Percentiles rank a stretch among this genome's conserved stretches.
These are phyloP conservation scores for Apophysomyces sp. DNA, from an alignment of 371 early-diverging fungal species.

Conservation along the genomic window DNA sequence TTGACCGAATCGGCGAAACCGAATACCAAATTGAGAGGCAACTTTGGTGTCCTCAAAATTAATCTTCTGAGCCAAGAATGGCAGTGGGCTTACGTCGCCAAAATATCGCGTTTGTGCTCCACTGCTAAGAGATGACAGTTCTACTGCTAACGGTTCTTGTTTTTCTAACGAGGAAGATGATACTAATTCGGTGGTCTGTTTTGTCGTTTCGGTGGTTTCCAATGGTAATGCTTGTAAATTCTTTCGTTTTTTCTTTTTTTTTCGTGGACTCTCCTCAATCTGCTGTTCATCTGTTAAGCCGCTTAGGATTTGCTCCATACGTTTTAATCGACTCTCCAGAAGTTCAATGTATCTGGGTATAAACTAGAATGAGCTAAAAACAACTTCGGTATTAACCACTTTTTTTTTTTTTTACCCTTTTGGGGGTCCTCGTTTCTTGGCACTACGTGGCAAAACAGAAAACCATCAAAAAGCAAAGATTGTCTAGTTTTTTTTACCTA, in stretches of 20 bases:
- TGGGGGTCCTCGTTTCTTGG: constrained; percentile 46
- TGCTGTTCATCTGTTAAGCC: constrained; percentile 30
- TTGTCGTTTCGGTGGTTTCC: neutral
- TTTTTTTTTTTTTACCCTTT: constrained; percentile 11
- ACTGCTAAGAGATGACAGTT: constrained; percentile 21
- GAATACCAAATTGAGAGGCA: constrained; percentile 22
- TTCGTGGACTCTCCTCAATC: neutral
- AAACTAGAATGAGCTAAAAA: neutral
- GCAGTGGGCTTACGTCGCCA: constrained; percentile 40
- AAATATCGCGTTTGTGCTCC: constrained; percentile 30
- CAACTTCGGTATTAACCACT: neutral
- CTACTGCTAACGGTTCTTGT: constrained; percentile 5
- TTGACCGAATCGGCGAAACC: constrained; percentile 38
- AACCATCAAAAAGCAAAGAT: neutral
- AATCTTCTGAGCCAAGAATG: constrained; percentile 38
- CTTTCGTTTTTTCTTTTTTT: neutral
- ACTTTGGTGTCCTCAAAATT: constrained; percentile 37
- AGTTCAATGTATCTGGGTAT: constrained; percentile 58
- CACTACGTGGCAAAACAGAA: constrained; percentile 16
- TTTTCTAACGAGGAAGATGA: neutral
- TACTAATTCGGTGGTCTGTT: neutral
- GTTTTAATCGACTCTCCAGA: constrained; percentile 62
- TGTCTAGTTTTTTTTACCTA: constrained; percentile 12
- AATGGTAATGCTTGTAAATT: neutral
- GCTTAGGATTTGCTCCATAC: constrained; percentile 64